phyloP scores from a whole-genome alignment of 805 yeast species.

The Allodekkera sacchari region DNA sequence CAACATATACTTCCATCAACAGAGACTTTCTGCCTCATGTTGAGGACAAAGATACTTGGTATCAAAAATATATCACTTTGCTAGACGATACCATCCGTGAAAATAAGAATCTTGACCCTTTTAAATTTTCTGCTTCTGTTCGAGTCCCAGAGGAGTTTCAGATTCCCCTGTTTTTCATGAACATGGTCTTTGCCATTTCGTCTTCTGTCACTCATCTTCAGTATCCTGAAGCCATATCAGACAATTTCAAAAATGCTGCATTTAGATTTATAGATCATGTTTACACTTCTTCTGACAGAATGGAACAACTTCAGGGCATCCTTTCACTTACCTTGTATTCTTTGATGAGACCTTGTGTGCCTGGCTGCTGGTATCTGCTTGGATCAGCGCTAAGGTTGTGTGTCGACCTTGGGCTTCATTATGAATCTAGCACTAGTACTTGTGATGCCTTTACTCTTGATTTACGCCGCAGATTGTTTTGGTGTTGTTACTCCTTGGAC shows the following conservation, averaged over 20 bases:
- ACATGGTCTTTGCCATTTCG: conserved; percentile 74
- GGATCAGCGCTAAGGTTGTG: conserved; percentile 75
- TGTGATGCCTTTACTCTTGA: conserved; percentile 55
- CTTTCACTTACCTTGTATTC: conserved; percentile 63
- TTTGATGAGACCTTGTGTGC: conserved; percentile 80
- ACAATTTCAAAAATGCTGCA: conserved; percentile 63
- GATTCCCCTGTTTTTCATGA: conserved; percentile 59
- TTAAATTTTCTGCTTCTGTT: conserved; percentile 28
- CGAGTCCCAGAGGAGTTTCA: conserved; percentile 40
- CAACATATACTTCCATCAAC: conserved; percentile 43
- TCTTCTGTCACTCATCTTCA: conserved; percentile 65
- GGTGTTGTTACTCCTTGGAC: conserved; percentile 86
- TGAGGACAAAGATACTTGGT: conserved; percentile 37
- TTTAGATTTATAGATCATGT: conserved; percentile 48
- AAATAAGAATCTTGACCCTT: conserved; percentile 21
- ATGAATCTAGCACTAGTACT: conserved; percentile 36
- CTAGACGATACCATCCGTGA: conserved; percentile 21
- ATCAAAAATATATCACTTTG: conserved; percentile 29
- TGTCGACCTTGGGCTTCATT: conserved; percentile 79
- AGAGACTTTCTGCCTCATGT: conserved; percentile 19
- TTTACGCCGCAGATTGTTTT: conserved; percentile 66
- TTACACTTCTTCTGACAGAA: conserved; percentile 47
- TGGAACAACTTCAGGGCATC: conserved; percentile 69
- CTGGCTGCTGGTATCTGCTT: conserved; percentile 88
- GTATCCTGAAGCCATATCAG: conserved; percentile 57